Evolutionary conservation across 441 rosid genomes (phyloP).

Genomic region (Populus trichocarpa): DNA sequence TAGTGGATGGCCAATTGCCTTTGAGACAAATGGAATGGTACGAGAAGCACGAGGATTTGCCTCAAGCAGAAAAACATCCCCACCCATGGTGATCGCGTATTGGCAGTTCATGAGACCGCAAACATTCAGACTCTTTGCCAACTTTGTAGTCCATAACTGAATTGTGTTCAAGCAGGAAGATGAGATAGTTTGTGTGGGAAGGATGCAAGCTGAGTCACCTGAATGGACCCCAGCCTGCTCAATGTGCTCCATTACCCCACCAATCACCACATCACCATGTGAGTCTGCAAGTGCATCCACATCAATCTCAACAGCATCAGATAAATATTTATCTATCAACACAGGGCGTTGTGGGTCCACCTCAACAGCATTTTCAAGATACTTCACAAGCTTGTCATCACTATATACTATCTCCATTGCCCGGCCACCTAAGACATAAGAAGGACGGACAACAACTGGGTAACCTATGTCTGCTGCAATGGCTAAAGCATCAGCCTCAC

Average conservation of each 20-base stretch:
- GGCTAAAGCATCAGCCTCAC: constrained; percentile 78
- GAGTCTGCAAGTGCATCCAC: constrained; percentile 90
- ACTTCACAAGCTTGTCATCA: constrained; percentile 69
- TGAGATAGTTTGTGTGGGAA: constrained; percentile 80
- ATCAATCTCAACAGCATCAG: constrained; percentile 90
- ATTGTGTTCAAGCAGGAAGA: constrained; percentile 70
- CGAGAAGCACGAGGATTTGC: constrained; percentile 99
- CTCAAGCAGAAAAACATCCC: constrained; percentile 89
- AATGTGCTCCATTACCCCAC: constrained; percentile 78
- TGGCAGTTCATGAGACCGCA: constrained; percentile 99
- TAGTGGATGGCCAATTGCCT: constrained; percentile 93
- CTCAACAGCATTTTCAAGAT: constrained; percentile 89
- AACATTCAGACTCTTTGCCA: constrained; percentile 77
- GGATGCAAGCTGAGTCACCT: constrained; percentile 89
- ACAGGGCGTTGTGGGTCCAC: constrained; percentile 96
- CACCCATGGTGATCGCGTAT: constrained; percentile 76
- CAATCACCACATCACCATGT: constrained; percentile 68
- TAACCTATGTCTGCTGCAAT: constrained; percentile 82
- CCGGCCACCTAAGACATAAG: constrained; percentile 93
- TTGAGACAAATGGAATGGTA: constrained; percentile 96
- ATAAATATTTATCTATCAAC: constrained; percentile 77
- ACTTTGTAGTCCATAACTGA: constrained; percentile 67
- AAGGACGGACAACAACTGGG: constrained; percentile 95
- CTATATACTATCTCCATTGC: constrained; percentile 93
- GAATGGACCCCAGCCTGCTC: constrained; percentile 94